A percentile compares a stretch with the other conserved stretches of the same genome.
These are phyloP conservation scores for Sesbania bispinosa DNA, from an alignment of 306 rosid species.

Conservation along the genomic window DNA sequence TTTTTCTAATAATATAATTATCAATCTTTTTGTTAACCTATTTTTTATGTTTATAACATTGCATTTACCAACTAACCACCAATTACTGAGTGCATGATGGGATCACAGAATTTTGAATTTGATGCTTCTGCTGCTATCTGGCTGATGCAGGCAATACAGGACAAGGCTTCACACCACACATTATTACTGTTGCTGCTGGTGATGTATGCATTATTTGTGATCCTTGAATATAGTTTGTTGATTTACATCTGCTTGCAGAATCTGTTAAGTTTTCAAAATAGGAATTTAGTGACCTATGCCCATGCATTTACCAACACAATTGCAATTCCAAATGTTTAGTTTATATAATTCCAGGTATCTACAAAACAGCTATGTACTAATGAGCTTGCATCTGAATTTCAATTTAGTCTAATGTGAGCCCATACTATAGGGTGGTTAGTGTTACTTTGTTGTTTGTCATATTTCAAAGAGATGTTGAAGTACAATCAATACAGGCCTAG, in stretches of 20 bases:
- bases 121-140: constrained; percentile 10
- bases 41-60: not conserved
- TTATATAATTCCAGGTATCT: not conserved
- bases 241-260: not conserved
- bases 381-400: not conserved
- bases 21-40: not conserved
- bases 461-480: not conserved
- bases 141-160: constrained; percentile 64
- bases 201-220: constrained; percentile 52
- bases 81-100: not conserved
- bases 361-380: not conserved
- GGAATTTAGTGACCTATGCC: not conserved
- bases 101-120: not conserved
- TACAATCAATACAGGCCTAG: not conserved
- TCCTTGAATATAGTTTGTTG: not conserved
- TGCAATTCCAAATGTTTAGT: not conserved
- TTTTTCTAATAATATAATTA: not conserved
- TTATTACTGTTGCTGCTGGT: constrained; percentile 60
- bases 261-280: not conserved
- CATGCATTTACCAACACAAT: not conserved
- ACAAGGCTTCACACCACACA: constrained; percentile 74
- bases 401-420: not conserved
- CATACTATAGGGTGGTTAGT: not conserved
- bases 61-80: not conserved
- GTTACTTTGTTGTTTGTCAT: not conserved